These are phyloP conservation scores for Fusarium sp. DNA, from an alignment of 2,329 filamentous ascomycete genomes.

Conservation along the genomic window DNA sequence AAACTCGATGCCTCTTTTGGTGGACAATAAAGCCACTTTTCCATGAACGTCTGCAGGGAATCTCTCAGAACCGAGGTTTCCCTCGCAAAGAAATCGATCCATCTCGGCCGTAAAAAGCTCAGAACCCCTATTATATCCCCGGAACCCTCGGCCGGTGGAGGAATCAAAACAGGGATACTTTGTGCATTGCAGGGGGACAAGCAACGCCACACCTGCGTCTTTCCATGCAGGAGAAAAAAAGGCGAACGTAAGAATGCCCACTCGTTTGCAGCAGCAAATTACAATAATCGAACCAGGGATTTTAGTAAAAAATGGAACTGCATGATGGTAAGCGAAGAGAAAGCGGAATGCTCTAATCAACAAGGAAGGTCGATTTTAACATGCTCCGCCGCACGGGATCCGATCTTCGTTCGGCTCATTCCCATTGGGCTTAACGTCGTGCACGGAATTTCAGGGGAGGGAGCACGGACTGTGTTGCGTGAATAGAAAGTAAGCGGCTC, in stretches of 20 bases:
- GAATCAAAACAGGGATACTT: neutral
- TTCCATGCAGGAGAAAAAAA: neutral
- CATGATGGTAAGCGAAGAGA: neutral
- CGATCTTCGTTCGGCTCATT: neutral
- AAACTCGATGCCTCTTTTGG: neutral
- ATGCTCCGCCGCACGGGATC: neutral
- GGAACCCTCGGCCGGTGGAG: neutral
- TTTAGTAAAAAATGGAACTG: neutral
- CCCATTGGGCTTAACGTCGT: neutral
- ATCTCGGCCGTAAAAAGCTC: neutral
- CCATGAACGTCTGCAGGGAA: neutral
- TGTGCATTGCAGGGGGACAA: neutral
- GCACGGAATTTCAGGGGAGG: too few relatives aligned
- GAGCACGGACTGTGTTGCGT: too few relatives aligned
- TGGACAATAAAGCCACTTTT: conserved; percentile 6
- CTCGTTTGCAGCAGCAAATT: neutral
- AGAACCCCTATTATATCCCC: neutral
- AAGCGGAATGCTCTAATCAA: neutral
- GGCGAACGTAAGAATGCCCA: neutral
- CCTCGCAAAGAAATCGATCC: neutral
- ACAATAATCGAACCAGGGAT: neutral
- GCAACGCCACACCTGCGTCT: neutral
- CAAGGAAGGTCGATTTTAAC: conserved; percentile 9
- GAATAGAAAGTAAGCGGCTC: neutral
- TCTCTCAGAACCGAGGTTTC: neutral